Evolutionary conservation across 1,139 yeast genomes (phyloP), one percentile per base, ranked within the genome.

Genomic region (Blastobotrys persicus): DNA sequence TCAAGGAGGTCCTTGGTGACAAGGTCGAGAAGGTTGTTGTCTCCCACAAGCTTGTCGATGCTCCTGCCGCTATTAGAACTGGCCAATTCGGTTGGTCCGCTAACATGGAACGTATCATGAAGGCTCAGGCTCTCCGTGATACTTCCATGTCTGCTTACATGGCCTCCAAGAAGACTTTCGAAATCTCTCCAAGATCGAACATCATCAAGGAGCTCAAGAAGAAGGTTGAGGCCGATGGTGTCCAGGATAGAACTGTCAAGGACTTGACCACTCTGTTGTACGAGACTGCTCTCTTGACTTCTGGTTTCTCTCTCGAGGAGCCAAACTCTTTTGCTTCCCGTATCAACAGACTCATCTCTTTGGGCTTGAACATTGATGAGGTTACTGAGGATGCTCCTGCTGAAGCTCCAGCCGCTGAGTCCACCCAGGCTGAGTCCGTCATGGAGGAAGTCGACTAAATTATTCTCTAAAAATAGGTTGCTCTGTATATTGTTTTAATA

Each of bases 1-100:
- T 94, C 75, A 94, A 92, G 83, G 98, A 91, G 69, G 79, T 94
- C 70, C 83, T 92, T 67, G 98, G 98, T 71, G 98, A 92, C 67
- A 91, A 88, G 78, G 98, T 92, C 67, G 99, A 94, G 81, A 94
- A 94, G 81, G 98, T 94, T 76, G 91, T 91, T 70, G 96, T 94
- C 62, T 91, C 98, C 60, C 94, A 91, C 80, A 89, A 88, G 78
- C 84, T 94, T 70, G 89, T 89, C 65, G 98, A 91, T 68, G 94
- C 98, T 52, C 99, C 99, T 74, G 98, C 98, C 73, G 98, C 98
- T 65, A 91, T 92, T 72, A 89, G 98, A 83, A 92, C 98, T 63
- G 98, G 97, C 66, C 98, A 92, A 80, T 92, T 92, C 74, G 98
- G 99, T 73, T 92, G 99, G 99, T 92, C 98, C 63, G 99, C 99